Evolutionary conservation across 1,139 yeast genomes (phyloP), one percentile per base, ranked within the genome.

Genomic region (Taiozyma sp.): DNA sequence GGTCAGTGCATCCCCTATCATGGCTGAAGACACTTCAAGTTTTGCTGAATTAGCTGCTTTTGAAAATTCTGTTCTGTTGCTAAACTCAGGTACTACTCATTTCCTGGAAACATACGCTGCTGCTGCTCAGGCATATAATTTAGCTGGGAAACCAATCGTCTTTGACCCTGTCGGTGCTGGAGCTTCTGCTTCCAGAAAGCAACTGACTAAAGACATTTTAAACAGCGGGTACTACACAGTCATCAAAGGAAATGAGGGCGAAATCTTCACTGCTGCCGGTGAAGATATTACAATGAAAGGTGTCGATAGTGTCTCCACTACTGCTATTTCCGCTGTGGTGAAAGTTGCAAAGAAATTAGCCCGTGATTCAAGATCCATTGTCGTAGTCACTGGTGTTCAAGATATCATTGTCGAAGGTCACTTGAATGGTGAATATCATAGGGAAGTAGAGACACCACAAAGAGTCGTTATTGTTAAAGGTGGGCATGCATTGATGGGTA

Each of bases 151-250:
- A 50, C 92, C 88, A 8, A 77, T 90, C 41, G 80, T 91, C 0
- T 84, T 87, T 60, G 98, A 92, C 64, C 98, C 97, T 0, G 97
- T 92, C 14, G 98, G 93, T 0, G 90, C 86, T 43, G 96, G 96
- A 30, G 97, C 97, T 0, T 78, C 96, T 0, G 56, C 63, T 3
- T 78, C 81, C 10, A 73, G 98, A 53, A 70, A 74, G 39, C 64
- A 68, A 4, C 72, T 82, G 30, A 77, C 83, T 49, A 67, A 72
- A 38, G 63, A 65, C 1, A 61, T 90, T 12, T 67, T 91, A 42
- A 75, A 83, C 46, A 52, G 62, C 16, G 92, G 91, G 1, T 80
- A 80, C 46, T 76, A 80, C 51, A 70, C 87, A 1, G 91, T 90
- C 19, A 83, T 91, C 57, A 90, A 92, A 66, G 97, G 97, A 1